Base-by-base conservation (phyloP, 2,329 filamentous ascomycete species). In the Aureobasidium leucospermi region DNA sequence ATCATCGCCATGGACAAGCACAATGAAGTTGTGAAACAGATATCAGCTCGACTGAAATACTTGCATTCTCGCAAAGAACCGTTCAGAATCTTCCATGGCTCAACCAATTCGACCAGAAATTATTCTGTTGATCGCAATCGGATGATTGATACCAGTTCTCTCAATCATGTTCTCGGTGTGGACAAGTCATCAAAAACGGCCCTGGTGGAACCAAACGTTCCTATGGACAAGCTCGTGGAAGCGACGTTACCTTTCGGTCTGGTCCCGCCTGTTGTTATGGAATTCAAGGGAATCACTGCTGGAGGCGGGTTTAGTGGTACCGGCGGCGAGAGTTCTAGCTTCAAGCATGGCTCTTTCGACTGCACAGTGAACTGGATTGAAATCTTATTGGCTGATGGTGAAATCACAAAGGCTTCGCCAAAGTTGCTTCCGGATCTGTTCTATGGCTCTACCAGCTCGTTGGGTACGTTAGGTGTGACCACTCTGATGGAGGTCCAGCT, bases 31-130 rank as follows among this genome's bases (percentile, higher is more conserved):
- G 78, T 83, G 19, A 67, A 74, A 38, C 65, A 67, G 43, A 77
- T 83, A 32, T 74, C 79, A 6, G 68, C 71, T 6, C 73, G 70
- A 58, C 76, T 83, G 47, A 73, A 73, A 56, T 66, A 71, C 10
- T 82, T 82, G 68, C 76, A 83, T 67, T 71, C 75, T 13, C 75
- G 75, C 42, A 73, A 79, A 59, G 73, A 80, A 67, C 81, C 85
- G 1, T 91, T 89, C 71, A 80, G 87, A 16, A 85, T 91, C 68
- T 88, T 85, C 65, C 88, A 91, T 72, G 88, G 88, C 62, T 84
- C 86, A 0, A 90, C 88, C 29, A 90, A 89, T 74, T 88, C 84
- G 71, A 91, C 88, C 39, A 84, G 88, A 8, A 79, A 79, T 19
- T 70, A 71, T 8, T 65, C 70, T 6, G 19, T 49, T 5, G 39